Conservation (phyloP, 225 moss, liverwort and hornwort genomes). For the Asterella californica region DNA sequence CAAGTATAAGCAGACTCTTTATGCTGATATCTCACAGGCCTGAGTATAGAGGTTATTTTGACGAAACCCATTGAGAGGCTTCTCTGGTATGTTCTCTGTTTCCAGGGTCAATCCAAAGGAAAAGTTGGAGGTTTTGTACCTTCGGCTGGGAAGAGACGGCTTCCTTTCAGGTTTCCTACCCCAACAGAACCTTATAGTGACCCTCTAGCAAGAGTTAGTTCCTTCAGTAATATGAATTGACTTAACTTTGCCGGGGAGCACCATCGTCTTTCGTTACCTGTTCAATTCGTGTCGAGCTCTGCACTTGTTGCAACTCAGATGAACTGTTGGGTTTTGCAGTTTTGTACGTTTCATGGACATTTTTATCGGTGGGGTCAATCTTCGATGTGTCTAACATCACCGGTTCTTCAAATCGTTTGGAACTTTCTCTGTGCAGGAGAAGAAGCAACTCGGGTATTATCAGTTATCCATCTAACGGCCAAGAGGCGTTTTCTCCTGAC, state of each 20-base stretch:
- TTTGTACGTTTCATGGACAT: background rate
- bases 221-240: background rate
- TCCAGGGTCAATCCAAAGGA: constrained; percentile 65
- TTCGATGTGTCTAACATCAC: background rate
- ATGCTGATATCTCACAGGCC: background rate
- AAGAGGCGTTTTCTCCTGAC: constrained; percentile 59
- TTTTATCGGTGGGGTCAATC: background rate
- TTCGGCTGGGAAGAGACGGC: constrained; percentile 60
- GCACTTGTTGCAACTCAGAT: background rate
- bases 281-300: background rate
- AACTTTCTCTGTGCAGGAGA: constrained; percentile 23
- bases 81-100: background rate
- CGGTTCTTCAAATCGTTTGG: background rate
- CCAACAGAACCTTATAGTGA: background rate
- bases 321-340: background rate
- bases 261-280: no score
- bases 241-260: background rate
- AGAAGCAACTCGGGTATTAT: constrained; percentile 54
- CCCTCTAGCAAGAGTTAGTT: background rate
- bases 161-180: constrained; percentile 62
- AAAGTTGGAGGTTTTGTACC: constrained; percentile 70
- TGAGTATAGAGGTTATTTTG: background rate
- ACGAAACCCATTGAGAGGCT: background rate
- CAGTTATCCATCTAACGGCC: constrained; percentile 57
- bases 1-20: background rate